A percentile compares a stretch with the other conserved stretches of the same genome.
Conservation (phyloP, 2,329 filamentous ascomycete genomes). For the Septoria petroselini region DNA sequence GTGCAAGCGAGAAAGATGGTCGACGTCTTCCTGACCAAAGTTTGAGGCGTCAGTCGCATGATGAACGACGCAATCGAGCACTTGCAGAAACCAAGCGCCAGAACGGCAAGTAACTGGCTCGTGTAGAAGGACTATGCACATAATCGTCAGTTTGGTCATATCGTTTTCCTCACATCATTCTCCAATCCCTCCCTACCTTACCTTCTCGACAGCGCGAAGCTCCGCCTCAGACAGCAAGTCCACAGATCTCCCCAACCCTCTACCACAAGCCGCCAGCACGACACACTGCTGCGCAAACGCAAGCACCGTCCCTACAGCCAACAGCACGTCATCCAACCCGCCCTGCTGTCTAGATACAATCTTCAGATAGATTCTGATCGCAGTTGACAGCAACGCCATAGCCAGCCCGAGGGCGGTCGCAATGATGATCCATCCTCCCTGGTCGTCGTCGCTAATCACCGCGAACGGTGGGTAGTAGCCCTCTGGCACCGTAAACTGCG, state of each 20-base stretch:
- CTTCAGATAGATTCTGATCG: slow-evolving; percentile 21
- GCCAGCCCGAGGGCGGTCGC: slow-evolving; percentile 22
- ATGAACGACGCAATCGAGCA: slow-evolving; percentile 23
- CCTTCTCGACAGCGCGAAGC: slow-evolving; percentile 14
- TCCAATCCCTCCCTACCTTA: background rate
- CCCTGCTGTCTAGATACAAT: slow-evolving; percentile 13
- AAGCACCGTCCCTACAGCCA: slow-evolving; percentile 17
- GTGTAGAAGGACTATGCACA: slow-evolving; percentile 19
- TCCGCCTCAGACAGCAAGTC: slow-evolving; percentile 12
- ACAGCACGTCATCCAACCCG: slow-evolving; percentile 20
- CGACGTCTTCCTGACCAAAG: slow-evolving; percentile 13
- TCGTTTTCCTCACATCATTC: background rate
- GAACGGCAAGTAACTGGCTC: slow-evolving; percentile 20
- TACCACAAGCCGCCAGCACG: slow-evolving; percentile 20
- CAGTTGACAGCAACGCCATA: slow-evolving; percentile 19
- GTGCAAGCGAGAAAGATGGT: slow-evolving; percentile 14
- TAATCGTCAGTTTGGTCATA: no score
- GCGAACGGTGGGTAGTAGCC: slow-evolving; percentile 26
- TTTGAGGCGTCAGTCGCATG: slow-evolving; percentile 22
- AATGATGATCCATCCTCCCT: slow-evolving; percentile 42
- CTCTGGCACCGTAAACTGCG: slow-evolving; percentile 18
- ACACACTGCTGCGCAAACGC: slow-evolving; percentile 19
- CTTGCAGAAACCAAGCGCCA: slow-evolving; percentile 20
- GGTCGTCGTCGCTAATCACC: slow-evolving; percentile 31
- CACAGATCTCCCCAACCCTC: slow-evolving; percentile 19